Evolutionary conservation across 2,329 filamentous ascomycete genomes (phyloP).

Genomic region (Fusarium mundagurra): DNA sequence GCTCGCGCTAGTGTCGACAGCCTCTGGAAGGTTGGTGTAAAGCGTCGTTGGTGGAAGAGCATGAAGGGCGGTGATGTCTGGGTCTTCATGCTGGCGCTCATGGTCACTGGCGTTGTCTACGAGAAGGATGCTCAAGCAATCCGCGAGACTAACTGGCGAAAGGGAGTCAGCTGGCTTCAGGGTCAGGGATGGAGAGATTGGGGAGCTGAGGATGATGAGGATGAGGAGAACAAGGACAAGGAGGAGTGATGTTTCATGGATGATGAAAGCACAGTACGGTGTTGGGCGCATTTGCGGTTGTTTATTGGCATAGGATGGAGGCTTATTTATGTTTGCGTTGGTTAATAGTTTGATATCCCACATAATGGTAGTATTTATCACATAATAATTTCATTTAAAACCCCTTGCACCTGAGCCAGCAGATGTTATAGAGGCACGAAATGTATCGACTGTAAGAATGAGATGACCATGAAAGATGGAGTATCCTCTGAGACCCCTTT

Average conservation of each 20-base stretch:
- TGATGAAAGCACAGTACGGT: conserved; percentile 27
- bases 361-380: conserved; percentile 24
- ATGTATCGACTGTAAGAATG: neutral
- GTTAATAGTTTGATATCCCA: conserved; percentile 25
- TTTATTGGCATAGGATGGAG: conserved; percentile 13
- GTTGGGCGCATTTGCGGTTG: conserved; percentile 27
- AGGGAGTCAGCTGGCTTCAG: conserved; percentile 76
- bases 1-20: conserved; percentile 82
- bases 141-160: conserved; percentile 73
- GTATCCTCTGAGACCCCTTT: neutral
- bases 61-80: conserved; percentile 84
- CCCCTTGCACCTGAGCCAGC: neutral
- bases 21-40: conserved; percentile 92
- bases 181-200: conserved; percentile 82
- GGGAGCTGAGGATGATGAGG: conserved; percentile 62
- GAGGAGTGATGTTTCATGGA: conserved; percentile 39
- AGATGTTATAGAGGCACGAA: neutral
- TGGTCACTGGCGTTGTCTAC: conserved; percentile 80
- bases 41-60: conserved; percentile 87
- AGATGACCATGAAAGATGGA: neutral
- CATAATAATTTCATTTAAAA: neutral
- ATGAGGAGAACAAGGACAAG: conserved; percentile 48
- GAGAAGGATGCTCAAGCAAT: conserved; percentile 76
- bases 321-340: conserved; percentile 6
- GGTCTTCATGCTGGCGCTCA: conserved; percentile 82